Conservation (phyloP, 371 early-diverging fungal species). For the Rhizopus delemar region DNA sequence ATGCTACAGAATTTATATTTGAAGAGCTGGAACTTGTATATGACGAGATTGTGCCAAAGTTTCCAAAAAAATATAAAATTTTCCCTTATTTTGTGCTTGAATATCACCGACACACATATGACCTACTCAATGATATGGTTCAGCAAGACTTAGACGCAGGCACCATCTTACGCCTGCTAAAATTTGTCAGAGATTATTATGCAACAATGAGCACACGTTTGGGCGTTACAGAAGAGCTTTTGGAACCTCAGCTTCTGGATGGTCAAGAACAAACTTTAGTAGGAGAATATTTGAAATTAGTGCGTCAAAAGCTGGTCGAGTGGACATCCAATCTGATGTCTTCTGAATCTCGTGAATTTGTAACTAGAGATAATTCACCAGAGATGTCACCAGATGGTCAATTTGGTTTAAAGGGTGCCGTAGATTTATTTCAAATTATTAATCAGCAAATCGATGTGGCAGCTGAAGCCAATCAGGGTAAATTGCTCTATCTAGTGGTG, state of each 20-base stretch:
- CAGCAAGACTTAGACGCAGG: constrained; percentile 75
- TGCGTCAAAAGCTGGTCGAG: constrained; percentile 80
- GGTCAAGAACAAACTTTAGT: constrained; percentile 89
- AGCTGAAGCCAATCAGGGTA: constrained; percentile 78
- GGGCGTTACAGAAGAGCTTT: constrained; percentile 85
- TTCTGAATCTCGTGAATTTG: constrained; percentile 81
- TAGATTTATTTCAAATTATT: constrained; percentile 92
- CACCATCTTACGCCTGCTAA: constrained; percentile 76
- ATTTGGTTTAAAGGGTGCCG: constrained; percentile 79
- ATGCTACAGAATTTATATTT: constrained; percentile 77
- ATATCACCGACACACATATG: constrained; percentile 90
- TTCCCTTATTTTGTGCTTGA: constrained; percentile 90
- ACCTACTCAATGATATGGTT: constrained; percentile 72
- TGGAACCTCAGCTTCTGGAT: constrained; percentile 90
- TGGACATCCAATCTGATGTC: constrained; percentile 90
- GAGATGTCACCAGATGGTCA: constrained; percentile 76
- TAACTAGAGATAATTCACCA: constrained; percentile 71
- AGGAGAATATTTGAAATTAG: constrained; percentile 85
- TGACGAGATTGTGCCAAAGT: constrained; percentile 84
- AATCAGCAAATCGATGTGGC: constrained; percentile 95
- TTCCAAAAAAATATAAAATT: constrained; percentile 89
- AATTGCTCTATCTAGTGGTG: constrained; percentile 83
- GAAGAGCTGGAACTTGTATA: constrained; percentile 86
- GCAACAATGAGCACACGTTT: constrained; percentile 80
- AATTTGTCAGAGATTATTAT: constrained; percentile 93